Evolutionary conservation across 768 basidiomycete genomes (phyloP), one percentile per base, ranked within the genome.

Genomic region (Suillus weaverae): DNA sequence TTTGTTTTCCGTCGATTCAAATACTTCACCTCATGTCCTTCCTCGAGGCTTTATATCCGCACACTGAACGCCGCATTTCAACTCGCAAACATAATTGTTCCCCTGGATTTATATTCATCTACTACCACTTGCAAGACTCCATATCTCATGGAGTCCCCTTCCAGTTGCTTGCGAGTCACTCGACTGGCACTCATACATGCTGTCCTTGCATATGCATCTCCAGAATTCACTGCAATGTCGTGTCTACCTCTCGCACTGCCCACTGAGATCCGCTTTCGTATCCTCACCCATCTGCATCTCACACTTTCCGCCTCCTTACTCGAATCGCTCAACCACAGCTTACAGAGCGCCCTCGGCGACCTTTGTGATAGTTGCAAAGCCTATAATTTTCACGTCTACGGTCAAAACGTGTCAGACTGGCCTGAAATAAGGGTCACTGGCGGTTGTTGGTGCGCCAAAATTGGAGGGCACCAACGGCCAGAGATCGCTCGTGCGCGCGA

Each of bases 341-440:
- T 87, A 53, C 67, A 63, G 0, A 64, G 64, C 55, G 22, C 73
- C 9, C 71, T 77, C 54, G 41, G 65, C 3, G 63, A 68, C 53
- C 79, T 86, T 66, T 85, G 84, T 69, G 69, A 79, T 39, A 81
- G 85, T 63, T 85, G 84, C 72, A 75, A 79, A 67, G 76, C 80
- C 22, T 86, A 84, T 70, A 81, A 86, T 69, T 72, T 82, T 26
- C 83, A 85, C 64, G 83, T 87, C 32, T 86, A 81, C 66, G 85
- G 85, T 1, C 76, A 76, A 36, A 80, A 83, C 65, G 75, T 86
- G 10, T 85, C 82, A 71, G 78, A 82, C 54, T 87, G 85, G 85
- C 81, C 83, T 51, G 81, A 83, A 62, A 82, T 84, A 62, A 79
- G 76, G 55, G 72, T 70, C 46, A 74, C 73, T 8, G 79, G 84